Evolutionary conservation across 306 rosid species (phyloP).

Genomic region (Lathyrus sativus): DNA sequence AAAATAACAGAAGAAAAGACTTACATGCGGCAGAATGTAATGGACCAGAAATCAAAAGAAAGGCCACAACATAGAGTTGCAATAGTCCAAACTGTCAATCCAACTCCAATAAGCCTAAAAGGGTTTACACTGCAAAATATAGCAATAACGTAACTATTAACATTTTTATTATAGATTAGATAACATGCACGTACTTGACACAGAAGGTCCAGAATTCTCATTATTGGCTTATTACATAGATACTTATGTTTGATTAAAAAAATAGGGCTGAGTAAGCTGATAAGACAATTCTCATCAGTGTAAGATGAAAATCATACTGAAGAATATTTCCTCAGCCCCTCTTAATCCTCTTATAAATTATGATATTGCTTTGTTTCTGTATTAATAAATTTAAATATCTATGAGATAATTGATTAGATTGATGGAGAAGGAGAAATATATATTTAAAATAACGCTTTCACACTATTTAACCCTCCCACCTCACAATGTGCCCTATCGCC

Average conservation of each 20-base stretch:
- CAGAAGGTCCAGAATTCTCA: conserved; percentile 13
- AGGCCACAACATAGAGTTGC: conserved; percentile 68
- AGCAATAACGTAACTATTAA: conserved; percentile 18
- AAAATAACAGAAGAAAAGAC: conserved; percentile 34
- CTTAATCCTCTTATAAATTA: conserved; percentile 12
- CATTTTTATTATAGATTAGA: conserved; percentile 7
- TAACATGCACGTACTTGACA: conserved; percentile 10
- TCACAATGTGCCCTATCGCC: too few relatives aligned
- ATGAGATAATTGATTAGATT: too few relatives aligned
- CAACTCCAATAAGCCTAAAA: conserved; percentile 90
- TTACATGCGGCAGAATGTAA: conserved; percentile 76
- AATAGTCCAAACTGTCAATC: conserved; percentile 86
- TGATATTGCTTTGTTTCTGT: conserved; percentile 9
- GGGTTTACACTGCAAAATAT: conserved; percentile 74
- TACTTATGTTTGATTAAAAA: conserved; percentile 9
- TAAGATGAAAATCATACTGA: background rate
- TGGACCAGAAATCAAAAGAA: conserved; percentile 88
- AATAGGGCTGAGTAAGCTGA: background rate
- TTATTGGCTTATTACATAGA: conserved; percentile 17
- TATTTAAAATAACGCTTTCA: too few relatives aligned
- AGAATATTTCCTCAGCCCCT: conserved; percentile 5
- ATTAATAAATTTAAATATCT: background rate
- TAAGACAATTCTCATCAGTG: background rate
- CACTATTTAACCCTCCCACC: too few relatives aligned
- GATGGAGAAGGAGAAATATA: too few relatives aligned